Conservation (phyloP, 495 filamentous ascomycete genomes). For the Aspergillus nidulans region DNA sequence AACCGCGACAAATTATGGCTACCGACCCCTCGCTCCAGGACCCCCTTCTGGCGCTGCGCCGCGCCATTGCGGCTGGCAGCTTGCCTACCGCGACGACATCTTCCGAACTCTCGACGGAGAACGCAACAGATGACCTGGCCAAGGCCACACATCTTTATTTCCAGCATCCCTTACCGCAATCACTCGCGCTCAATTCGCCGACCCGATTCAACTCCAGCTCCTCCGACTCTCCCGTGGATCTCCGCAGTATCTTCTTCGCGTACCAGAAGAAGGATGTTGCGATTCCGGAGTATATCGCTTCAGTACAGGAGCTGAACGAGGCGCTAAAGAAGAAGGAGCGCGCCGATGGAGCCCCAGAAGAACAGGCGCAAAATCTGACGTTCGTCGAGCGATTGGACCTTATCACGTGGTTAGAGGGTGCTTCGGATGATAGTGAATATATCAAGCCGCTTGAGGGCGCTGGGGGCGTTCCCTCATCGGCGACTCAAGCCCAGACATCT, state of each 20-base stretch:
- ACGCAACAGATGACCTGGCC: conserved; percentile 56
- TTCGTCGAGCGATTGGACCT: conserved; percentile 89
- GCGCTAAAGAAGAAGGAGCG: conserved; percentile 58
- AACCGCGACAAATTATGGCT: conserved; percentile 12
- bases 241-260: conserved; percentile 91
- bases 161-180: conserved; percentile 53
- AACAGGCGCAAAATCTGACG: conserved; percentile 70
- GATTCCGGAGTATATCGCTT: conserved; percentile 84
- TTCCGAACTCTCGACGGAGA: conserved; percentile 46
- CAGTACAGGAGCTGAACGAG: conserved; percentile 74
- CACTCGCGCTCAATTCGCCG: conserved; percentile 67
- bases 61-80: conserved; percentile 63
- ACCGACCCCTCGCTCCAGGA: conserved; percentile 50
- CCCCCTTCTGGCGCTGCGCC: conserved; percentile 73
- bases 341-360: conserved; percentile 41
- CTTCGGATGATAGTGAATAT: conserved; percentile 82
- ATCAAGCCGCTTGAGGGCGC: conserved; percentile 74
- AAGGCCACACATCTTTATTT: conserved; percentile 82
- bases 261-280: conserved; percentile 87
- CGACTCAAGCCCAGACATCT: conserved; percentile 31
- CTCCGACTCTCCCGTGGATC: conserved; percentile 65
- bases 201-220: conserved; percentile 77
- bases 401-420: conserved; percentile 86
- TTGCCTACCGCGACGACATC: conserved; percentile 67
- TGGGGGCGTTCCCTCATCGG: conserved; percentile 41